Percentiles rank a stretch among this genome's conserved stretches.
Conservation (phyloP, 176 grass and related monocot species). For the Panicum miliaceum region DNA sequence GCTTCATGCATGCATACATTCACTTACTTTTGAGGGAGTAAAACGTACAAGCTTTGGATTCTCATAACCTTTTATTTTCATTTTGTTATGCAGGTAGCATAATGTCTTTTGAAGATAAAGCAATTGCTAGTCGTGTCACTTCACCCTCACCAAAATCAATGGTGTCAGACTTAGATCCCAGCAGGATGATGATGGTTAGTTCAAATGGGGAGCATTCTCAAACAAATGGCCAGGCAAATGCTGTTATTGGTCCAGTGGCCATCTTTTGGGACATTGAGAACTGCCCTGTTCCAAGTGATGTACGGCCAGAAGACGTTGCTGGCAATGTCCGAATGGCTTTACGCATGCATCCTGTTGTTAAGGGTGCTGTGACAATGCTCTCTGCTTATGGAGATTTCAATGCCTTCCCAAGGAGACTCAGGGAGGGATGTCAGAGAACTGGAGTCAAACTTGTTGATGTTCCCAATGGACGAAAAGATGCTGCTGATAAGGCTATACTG, state of each 20-base stretch:
- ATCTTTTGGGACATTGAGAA: conserved; percentile 99
- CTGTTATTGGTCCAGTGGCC: conserved; percentile 66
- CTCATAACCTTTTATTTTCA: conserved; percentile 4
- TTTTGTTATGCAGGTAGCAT: conserved; percentile 47
- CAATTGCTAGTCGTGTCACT: conserved; percentile 49
- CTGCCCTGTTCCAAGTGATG: conserved; percentile 84
- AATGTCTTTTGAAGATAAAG: conserved; percentile 74
- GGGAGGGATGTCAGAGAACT: conserved; percentile 92
- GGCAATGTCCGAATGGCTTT: conserved; percentile 82
- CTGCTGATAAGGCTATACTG: conserved; percentile 85
- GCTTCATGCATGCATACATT: conserved; percentile 10
- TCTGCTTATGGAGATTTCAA: conserved; percentile 98
- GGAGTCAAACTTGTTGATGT: conserved; percentile 89
- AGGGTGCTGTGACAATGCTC: conserved; percentile 78
- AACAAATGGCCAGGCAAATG: conserved; percentile 42
- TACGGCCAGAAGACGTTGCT: conserved; percentile 88
- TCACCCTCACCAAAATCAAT: conserved; percentile 55
- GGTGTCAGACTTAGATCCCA: conserved; percentile 42
- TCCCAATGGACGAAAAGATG: conserved; percentile 85
- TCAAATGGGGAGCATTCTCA: conserved; percentile 54
- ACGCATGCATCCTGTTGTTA: conserved; percentile 71
- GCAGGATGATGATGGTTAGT: conserved; percentile 39
- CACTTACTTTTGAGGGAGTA: background rate
- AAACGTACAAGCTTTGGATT: background rate
- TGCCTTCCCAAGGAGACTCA: conserved; percentile 84